Percentiles rank a stretch among this genome's conserved stretches.
Evolutionary conservation across 345 rosid species (phyloP).

Genomic region (Microthlaspi erraticum): DNA sequence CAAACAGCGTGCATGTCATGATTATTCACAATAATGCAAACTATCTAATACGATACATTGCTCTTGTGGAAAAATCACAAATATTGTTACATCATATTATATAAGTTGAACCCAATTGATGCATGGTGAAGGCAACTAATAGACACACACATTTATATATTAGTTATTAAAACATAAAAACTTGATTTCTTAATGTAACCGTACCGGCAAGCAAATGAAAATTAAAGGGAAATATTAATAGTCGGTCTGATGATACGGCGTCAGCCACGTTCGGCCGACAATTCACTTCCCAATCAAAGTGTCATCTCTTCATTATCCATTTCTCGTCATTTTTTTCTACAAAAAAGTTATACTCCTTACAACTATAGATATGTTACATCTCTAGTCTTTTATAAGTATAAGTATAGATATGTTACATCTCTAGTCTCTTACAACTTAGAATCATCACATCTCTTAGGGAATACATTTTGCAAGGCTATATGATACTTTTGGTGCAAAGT

Average conservation of each 20-base stretch:
- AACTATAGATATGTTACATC: no score
- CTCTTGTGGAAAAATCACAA: conserved; percentile 32
- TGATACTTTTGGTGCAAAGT: no score
- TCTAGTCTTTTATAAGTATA: conserved; percentile 1
- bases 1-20: conserved; percentile 44
- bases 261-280: conserved; percentile 47
- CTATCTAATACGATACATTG: conserved; percentile 27
- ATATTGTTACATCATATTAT: conserved; percentile 17
- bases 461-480: conserved; percentile 17
- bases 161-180: neutral
- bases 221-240: conserved; percentile 31
- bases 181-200: conserved; percentile 32
- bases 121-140: conserved; percentile 39
- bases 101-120: conserved; percentile 19
- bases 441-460: conserved; percentile 26
- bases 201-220: conserved; percentile 46
- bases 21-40: conserved; percentile 35
- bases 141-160: conserved; percentile 9
- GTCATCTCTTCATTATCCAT: conserved; percentile 40
- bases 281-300: conserved; percentile 38
- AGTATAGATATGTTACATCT: no score
- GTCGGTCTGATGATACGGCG: conserved; percentile 43
- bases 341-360: no score
- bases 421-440: conserved; percentile 11
- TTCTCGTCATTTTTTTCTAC: conserved; percentile 27